phyloP scores from a whole-genome alignment of 768 basidiomycete genomes.

The Mycena albidolilacea region DNA sequence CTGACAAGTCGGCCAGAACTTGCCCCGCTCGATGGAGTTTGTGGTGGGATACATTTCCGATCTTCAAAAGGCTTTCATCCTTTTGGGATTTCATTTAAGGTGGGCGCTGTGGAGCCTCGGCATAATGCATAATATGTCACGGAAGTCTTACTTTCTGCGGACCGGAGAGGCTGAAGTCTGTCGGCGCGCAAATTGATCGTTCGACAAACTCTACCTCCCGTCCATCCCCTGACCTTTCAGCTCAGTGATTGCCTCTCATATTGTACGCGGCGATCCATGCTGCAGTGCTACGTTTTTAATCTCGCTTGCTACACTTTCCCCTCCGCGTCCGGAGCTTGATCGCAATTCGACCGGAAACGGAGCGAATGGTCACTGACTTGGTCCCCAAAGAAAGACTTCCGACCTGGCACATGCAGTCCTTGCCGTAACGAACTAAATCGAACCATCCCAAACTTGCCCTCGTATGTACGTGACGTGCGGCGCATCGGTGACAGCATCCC shows the following conservation, averaged over 20 bases:
- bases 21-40: conserved; percentile 17
- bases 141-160: not conserved
- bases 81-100: conserved; percentile 7
- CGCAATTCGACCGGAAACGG: not conserved
- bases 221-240: not conserved
- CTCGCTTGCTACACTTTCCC: conserved; percentile 8
- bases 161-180: conserved; percentile 6
- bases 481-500: not conserved
- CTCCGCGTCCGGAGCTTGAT: not conserved
- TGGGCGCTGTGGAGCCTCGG: not conserved
- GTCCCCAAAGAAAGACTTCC: not conserved
- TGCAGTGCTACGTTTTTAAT: conserved; percentile 19
- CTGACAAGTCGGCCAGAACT: conserved; percentile 25
- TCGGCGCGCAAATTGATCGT: not conserved
- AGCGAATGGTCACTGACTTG: not conserved
- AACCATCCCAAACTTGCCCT: conserved; percentile 1
- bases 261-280: not conserved
- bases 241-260: not conserved
- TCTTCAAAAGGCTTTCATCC: conserved; percentile 9
- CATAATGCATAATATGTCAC: not conserved
- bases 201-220: not conserved
- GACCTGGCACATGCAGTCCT: not conserved
- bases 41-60: conserved; percentile 2
- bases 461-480: not conserved
- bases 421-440: conserved; percentile 22